These are phyloP conservation scores for Larix kaempferi DNA, from an alignment of 75 land plant species.

Conservation along the genomic window DNA sequence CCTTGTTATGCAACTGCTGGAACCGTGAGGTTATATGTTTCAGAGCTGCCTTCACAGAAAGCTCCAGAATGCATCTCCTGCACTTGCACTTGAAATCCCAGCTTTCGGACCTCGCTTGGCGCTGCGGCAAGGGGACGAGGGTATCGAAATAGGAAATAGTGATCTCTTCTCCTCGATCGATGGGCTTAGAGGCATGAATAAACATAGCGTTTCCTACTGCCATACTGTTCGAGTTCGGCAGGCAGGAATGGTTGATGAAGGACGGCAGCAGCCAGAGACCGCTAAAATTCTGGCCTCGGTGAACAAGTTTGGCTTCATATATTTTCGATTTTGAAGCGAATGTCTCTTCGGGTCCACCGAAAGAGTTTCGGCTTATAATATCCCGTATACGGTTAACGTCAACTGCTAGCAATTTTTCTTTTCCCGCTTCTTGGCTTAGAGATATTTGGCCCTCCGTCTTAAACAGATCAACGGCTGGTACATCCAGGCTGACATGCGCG, in stretches of 20 bases:
- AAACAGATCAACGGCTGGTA: conserved; percentile 9
- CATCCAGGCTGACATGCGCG: neutral
- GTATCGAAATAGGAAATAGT: conserved; percentile 31
- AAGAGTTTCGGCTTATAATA: conserved; percentile 20
- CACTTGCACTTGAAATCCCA: conserved; percentile 43
- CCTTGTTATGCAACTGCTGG: neutral
- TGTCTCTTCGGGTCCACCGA: conserved; percentile 6
- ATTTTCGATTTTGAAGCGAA: neutral
- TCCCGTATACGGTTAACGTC: conserved; percentile 10
- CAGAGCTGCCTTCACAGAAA: neutral
- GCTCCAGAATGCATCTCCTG: conserved; percentile 18
- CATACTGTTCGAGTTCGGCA: conserved; percentile 17
- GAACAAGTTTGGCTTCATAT: neutral
- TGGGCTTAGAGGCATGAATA: conserved; percentile 12
- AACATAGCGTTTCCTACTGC: conserved; percentile 27
- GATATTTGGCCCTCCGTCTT: neutral
- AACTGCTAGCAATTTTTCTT: neutral
- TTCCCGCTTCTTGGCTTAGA: neutral
- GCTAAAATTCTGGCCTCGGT: neutral
- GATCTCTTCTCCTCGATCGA: conserved; percentile 14
- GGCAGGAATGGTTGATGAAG: conserved; percentile 34
- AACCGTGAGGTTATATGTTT: neutral
- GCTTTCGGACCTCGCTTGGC: conserved; percentile 15
- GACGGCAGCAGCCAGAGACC: conserved; percentile 35
- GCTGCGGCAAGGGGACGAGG: conserved; percentile 21